A percentile compares a stretch with the other conserved stretches of the same genome.
Evolutionary conservation across 2,329 filamentous ascomycete genomes (phyloP).

Genomic region (Coleophoma crateriformis): DNA sequence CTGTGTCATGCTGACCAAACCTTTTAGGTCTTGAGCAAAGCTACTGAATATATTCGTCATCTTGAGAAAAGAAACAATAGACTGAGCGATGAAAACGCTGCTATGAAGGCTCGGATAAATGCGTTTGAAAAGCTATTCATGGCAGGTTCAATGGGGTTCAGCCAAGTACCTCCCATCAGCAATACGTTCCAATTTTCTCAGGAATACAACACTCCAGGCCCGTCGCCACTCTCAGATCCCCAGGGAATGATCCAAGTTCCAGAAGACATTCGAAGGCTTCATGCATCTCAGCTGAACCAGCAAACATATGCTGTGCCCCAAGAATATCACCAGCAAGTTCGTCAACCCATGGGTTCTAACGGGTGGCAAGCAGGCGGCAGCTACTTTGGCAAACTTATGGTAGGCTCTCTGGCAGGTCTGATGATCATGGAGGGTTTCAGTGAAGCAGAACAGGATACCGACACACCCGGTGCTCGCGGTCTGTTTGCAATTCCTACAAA

Average conservation of each 20-base stretch:
- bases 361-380: constrained; percentile 50
- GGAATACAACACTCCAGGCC: constrained; percentile 22
- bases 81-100: constrained; percentile 73
- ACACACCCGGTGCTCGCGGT: constrained; percentile 59
- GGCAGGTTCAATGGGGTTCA: constrained; percentile 60
- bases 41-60: constrained; percentile 92
- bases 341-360: constrained; percentile 49
- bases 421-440: constrained; percentile 84
- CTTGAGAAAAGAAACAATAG: constrained; percentile 85
- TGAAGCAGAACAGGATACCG: constrained; percentile 55
- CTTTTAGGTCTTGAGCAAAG: constrained; percentile 68
- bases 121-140: constrained; percentile 76
- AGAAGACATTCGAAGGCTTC: constrained; percentile 48
- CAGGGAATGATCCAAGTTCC: constrained; percentile 61
- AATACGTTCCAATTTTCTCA: constrained; percentile 22
- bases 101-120: constrained; percentile 72
- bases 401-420: constrained; percentile 83
- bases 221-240: constrained; percentile 30
- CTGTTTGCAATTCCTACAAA: constrained; percentile 60
- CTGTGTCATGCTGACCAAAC: too few species aligned
- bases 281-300: constrained; percentile 17
- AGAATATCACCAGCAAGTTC: constrained; percentile 29
- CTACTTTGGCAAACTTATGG: constrained; percentile 76
- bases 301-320: constrained; percentile 26
- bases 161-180: constrained; percentile 44